phyloP scores from a whole-genome alignment of 345 rosid species.

The Eucalyptus regnans region DNA sequence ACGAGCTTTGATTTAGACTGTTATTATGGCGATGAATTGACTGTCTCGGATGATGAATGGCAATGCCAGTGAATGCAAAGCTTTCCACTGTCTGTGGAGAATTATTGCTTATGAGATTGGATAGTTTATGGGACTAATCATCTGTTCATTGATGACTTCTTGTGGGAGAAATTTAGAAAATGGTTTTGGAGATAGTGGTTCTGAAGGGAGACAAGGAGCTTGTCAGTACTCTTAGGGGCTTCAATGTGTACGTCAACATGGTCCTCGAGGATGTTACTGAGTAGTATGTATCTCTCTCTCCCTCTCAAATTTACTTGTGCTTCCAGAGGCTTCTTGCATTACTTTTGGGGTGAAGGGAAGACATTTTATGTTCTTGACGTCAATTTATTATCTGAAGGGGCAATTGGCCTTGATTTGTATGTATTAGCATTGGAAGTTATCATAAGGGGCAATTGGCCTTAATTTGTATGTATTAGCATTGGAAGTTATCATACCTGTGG shows the following conservation, averaged over 20 bases:
- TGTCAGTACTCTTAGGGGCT: slow-evolving; percentile 3
- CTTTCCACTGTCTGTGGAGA: too few species aligned
- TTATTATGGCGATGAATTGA: too few species aligned
- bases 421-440: too few species aligned
- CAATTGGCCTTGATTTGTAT: background rate
- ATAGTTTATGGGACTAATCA: too few species aligned
- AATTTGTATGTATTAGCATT: background rate
- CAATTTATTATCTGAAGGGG: background rate
- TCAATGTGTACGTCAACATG: slow-evolving; percentile 5
- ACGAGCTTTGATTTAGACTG: too few species aligned
- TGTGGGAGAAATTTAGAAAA: too few species aligned
- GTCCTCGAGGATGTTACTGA: slow-evolving; percentile 10
- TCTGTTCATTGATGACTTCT: too few species aligned
- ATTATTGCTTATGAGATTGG: too few species aligned
- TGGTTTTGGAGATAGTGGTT: too few species aligned
- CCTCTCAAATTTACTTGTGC: background rate
- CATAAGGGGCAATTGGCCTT: too few species aligned
- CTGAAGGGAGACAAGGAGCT: slow-evolving; percentile 1
- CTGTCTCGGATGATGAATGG: too few species aligned
- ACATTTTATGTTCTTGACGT: background rate
- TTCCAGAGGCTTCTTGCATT: background rate
- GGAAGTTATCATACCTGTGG: background rate
- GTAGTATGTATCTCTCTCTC: background rate
- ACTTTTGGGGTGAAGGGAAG: background rate
- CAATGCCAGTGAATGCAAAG: too few species aligned